Percentiles rank a stretch among this genome's conserved stretches.
Conservation (phyloP, 2,329 filamentous ascomycete species). For the Tolypocladium tropicale region DNA sequence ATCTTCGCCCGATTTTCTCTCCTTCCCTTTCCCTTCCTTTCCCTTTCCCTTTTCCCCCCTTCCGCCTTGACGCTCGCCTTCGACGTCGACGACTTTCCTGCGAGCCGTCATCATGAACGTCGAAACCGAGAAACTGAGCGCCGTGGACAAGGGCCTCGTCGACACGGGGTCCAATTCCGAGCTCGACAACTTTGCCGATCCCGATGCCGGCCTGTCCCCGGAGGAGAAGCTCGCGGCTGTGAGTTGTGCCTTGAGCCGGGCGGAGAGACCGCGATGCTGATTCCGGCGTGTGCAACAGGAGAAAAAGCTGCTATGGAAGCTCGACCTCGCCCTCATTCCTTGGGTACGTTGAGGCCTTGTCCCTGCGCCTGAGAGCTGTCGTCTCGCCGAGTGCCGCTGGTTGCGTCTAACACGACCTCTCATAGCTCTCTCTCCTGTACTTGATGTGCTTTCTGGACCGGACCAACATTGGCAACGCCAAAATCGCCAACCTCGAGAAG, state of each 20-base stretch:
- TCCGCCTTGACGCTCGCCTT: too few species aligned
- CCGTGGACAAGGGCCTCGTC: conserved; percentile 8
- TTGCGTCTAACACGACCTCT: not conserved
- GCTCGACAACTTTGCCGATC: conserved; percentile 19
- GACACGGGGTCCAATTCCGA: conserved; percentile 19
- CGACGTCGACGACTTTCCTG: not conserved
- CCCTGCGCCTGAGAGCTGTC: not conserved
- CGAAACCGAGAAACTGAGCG: conserved; percentile 17
- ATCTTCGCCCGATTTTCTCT: too few species aligned
- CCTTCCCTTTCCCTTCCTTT: not conserved
- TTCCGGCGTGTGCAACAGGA: conserved; percentile 33
- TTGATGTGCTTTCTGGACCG: conserved; percentile 64
- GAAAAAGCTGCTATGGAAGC: conserved; percentile 48
- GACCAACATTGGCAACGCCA: conserved; percentile 46
- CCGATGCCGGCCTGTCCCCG: conserved; percentile 52
- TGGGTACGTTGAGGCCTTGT: conserved; percentile 28
- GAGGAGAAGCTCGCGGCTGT: conserved; percentile 54
- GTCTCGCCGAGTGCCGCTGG: not conserved
- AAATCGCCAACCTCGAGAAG: conserved; percentile 3
- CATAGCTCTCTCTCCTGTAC: conserved; percentile 57
- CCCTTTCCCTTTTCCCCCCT: not conserved
- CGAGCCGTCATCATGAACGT: conserved; percentile 1
- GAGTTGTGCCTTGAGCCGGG: conserved; percentile 14
- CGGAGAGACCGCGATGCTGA: not conserved
- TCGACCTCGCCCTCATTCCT: conserved; percentile 51